Conservation (phyloP, 2,329 filamentous ascomycete genomes). For the Fusarium sambucinum region DNA sequence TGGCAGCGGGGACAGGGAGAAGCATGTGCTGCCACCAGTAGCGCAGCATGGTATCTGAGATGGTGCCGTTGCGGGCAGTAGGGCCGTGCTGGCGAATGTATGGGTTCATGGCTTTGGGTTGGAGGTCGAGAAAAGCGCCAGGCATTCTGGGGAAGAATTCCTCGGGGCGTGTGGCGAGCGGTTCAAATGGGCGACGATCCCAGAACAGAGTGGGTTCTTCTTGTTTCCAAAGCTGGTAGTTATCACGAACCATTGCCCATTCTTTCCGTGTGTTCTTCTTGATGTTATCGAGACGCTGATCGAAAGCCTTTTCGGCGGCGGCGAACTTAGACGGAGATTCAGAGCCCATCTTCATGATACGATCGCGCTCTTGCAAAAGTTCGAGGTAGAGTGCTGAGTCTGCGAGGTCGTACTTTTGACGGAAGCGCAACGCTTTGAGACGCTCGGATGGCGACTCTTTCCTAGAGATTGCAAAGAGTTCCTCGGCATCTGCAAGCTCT, state of each 20-base stretch:
- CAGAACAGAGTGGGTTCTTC: constrained; percentile 68
- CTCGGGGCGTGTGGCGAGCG: constrained; percentile 65
- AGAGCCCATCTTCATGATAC: constrained; percentile 34
- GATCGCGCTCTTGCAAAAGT: constrained; percentile 53
- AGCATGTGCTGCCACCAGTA: constrained; percentile 60
- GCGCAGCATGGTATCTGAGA: constrained; percentile 63
- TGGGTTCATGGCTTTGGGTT: constrained; percentile 67
- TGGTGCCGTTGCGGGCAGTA: constrained; percentile 59
- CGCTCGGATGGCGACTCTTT: constrained; percentile 25
- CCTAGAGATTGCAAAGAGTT: constrained; percentile 36
- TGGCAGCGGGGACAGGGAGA: constrained; percentile 56
- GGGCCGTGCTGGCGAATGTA: constrained; percentile 62
- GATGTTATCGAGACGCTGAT: constrained; percentile 50
- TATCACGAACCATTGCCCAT: constrained; percentile 62
- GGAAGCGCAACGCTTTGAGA: constrained; percentile 48
- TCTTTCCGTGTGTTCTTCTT: constrained; percentile 52
- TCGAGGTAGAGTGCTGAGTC: constrained; percentile 46
- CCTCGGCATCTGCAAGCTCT: constrained; percentile 57
- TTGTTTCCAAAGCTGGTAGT: constrained; percentile 64
- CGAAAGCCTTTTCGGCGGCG: constrained; percentile 52
- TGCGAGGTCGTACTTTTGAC: constrained; percentile 42
- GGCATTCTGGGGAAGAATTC: constrained; percentile 76
- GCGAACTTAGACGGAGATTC: constrained; percentile 45
- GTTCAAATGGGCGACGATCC: constrained; percentile 79
- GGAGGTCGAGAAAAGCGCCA: constrained; percentile 73